These are phyloP conservation scores for Penicillium samsonianum DNA, from an alignment of 495 filamentous ascomycete species.

Conservation along the genomic window DNA sequence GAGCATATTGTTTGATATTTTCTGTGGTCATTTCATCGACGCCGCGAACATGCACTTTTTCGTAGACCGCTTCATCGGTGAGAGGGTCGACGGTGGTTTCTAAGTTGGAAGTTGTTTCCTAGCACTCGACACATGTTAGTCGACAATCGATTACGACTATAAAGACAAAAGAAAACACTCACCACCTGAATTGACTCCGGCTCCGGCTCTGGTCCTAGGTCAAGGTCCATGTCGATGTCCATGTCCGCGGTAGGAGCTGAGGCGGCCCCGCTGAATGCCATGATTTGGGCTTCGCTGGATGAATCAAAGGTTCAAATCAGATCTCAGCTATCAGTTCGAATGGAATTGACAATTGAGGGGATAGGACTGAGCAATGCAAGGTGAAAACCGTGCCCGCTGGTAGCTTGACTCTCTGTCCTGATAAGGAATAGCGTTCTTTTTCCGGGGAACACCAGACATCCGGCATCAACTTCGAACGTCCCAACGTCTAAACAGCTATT, in stretches of 20 bases:
- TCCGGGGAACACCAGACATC: conserved; percentile 10
- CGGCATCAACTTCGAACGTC: background rate
- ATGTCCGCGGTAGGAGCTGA: conserved; percentile 44
- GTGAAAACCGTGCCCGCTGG: conserved; percentile 12
- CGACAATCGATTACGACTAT: background rate
- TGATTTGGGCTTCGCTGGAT: conserved; percentile 22
- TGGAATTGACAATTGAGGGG: background rate
- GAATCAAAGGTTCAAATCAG: background rate
- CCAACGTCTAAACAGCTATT: background rate
- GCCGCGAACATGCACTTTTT: conserved; percentile 80
- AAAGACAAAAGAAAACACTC: conserved; percentile 15
- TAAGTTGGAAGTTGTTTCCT: conserved; percentile 28
- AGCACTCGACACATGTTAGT: background rate
- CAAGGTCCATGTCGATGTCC: conserved; percentile 79
- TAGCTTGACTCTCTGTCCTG: conserved; percentile 6
- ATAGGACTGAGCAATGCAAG: conserved; percentile 2
- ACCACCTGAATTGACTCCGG: conserved; percentile 40
- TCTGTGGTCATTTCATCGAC: conserved; percentile 78
- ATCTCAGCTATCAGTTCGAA: background rate
- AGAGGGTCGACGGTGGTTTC: conserved; percentile 31
- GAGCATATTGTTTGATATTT: conserved; percentile 70
- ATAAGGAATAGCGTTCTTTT: conserved; percentile 12
- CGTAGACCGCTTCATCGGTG: conserved; percentile 38
- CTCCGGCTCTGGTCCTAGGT: conserved; percentile 47
- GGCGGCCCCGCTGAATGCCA: conserved; percentile 14